phyloP scores from a whole-genome alignment of 495 filamentous ascomycete genomes.

The Rhizodiscina lignyota region DNA sequence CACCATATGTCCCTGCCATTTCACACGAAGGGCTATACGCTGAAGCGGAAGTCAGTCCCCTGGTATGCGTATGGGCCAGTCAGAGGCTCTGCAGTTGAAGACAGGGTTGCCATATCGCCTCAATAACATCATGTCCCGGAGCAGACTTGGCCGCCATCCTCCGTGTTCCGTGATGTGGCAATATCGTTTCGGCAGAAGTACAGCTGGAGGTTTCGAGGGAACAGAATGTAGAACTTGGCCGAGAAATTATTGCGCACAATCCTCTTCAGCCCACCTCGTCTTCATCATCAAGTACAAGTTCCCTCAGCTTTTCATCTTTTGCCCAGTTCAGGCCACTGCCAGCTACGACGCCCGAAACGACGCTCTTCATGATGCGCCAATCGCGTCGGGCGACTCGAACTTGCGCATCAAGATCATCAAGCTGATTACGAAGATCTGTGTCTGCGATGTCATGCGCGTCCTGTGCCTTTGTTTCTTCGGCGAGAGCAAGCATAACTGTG shows the following conservation, averaged over 20 bases:
- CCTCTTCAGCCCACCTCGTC: conserved; percentile 22
- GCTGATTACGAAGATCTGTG: conserved; percentile 29
- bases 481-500: conserved; percentile 40
- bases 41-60: no score
- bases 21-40: no score
- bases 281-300: conserved; percentile 60
- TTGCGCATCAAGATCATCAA: conserved; percentile 38
- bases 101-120: no score
- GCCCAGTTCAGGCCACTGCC: conserved; percentile 79
- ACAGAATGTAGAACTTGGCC: no score
- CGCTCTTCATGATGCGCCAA: conserved; percentile 60
- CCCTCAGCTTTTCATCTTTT: conserved; percentile 46
- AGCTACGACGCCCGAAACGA: conserved; percentile 56
- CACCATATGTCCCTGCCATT: no score
- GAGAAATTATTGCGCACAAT: not conserved
- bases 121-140: no score
- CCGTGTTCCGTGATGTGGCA: no score
- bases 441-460: conserved; percentile 32
- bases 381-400: conserved; percentile 37
- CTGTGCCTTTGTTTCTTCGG: conserved; percentile 35
- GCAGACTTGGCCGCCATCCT: no score
- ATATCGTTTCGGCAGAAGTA: no score
- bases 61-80: no score
- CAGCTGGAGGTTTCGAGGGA: no score
- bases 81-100: no score